Base-by-base conservation (phyloP, 805 yeast genomes). In the Tetrapisispora nanseiensis region DNA sequence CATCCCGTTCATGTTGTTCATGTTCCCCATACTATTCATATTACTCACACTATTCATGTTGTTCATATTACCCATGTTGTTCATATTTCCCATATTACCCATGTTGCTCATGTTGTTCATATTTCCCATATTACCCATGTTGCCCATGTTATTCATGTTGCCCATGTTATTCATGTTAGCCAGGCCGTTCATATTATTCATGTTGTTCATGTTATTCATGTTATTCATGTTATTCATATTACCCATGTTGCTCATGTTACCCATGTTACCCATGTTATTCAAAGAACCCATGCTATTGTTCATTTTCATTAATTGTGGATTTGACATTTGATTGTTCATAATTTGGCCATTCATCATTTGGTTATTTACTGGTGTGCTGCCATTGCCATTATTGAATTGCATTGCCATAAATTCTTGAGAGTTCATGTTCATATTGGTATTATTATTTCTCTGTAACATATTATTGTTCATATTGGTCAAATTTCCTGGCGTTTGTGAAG, bases 311-410 rank as follows among this genome's bases (percentile, higher is more conserved):
- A 22, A 11, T 30, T 39, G 24, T 12, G 19, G 26, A 45, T 24
- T 44, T 44, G 26, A 21, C 39, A 32, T 30, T 32, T 32, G 24
- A 32, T 24, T 30, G 43, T 28, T 44, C 46, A 29, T 36, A 31
- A 32, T 30, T 24, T 32, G 24, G 26, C 15, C 22, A 44, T 28
- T 44, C 48, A 29, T 27, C 39, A 33, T 31, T 33, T 33, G 20
- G 27, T 26, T 30, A 42, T 28, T 44, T 46, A 30, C 28, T 37
- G n/a, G 30, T 37, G 9, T 18, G 26, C 21, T 33, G 24, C 9
- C n/a, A 33, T 13, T 30, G 27, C 11, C 26, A 12, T 26, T 24
- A 16, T 35, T 35, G 15, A 20, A 35, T 16, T 35, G 38, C 20
- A 35, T 9, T 11, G 38, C 30, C 22, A 35, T 10, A 11, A 19